Conservation (phyloP, 768 basidiomycete genomes). For the Rhodocollybia butyracea region DNA sequence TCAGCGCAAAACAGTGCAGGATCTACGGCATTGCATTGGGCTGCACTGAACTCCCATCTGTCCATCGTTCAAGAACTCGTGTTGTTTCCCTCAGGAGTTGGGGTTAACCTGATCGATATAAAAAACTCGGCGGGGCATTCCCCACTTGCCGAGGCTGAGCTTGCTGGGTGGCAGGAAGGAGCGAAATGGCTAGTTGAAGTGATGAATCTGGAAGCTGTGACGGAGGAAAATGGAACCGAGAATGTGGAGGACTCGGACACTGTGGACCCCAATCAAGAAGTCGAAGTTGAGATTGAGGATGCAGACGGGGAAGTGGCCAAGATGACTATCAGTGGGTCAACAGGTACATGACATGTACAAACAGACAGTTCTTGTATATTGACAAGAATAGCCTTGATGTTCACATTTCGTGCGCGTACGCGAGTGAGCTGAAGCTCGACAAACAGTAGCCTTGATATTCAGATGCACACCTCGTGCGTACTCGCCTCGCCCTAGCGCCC, state of each 20-base stretch:
- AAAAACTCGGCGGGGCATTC: slow-evolving; percentile 72
- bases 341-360: no score
- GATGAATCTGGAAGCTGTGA: slow-evolving; percentile 65
- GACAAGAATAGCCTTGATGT: no score
- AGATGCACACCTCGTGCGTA: no score
- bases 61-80: slow-evolving; percentile 57
- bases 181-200: slow-evolving; percentile 78
- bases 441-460: no score
- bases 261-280: slow-evolving; percentile 32
- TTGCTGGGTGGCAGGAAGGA: slow-evolving; percentile 79
- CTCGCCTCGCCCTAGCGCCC: no score
- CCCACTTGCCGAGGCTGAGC: slow-evolving; percentile 80
- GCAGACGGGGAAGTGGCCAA: slow-evolving; percentile 66
- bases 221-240: slow-evolving; percentile 30
- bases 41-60: slow-evolving; percentile 80
- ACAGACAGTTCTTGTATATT: no score
- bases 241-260: slow-evolving; percentile 27
- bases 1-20: slow-evolving; percentile 62
- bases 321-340: slow-evolving; percentile 48
- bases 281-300: slow-evolving; percentile 71
- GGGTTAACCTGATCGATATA: slow-evolving; percentile 68
- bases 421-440: no score
- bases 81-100: slow-evolving; percentile 51
- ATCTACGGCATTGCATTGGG: slow-evolving; percentile 92
- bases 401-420: no score